Evolutionary conservation across 2,329 filamentous ascomycete genomes (phyloP).

Genomic region (Aaosphaeria pasadenensis): DNA sequence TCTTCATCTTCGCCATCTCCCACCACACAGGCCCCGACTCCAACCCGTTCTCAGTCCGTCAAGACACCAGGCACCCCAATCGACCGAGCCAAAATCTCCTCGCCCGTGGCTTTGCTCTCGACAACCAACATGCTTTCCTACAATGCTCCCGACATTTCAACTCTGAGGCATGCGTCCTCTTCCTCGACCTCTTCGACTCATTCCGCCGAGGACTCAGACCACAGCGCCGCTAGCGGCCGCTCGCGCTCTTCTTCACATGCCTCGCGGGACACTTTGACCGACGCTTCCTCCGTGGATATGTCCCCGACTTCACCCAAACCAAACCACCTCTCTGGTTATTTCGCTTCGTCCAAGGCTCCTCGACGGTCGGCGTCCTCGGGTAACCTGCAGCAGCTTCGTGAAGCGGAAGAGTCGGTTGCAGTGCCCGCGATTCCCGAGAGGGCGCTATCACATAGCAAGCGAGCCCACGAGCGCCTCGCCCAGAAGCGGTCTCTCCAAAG

Average conservation of each 20-base stretch:
- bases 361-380: slow-evolving; percentile 39
- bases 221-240: slow-evolving; percentile 46
- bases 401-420: slow-evolving; percentile 31
- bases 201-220: slow-evolving; percentile 72
- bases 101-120: slow-evolving; percentile 80
- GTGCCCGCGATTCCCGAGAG: slow-evolving; percentile 72
- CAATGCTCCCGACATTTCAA: slow-evolving; percentile 79
- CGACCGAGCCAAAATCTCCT: slow-evolving; percentile 75
- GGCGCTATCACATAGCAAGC: slow-evolving; percentile 84
- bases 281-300: slow-evolving; percentile 54
- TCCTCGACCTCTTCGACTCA: slow-evolving; percentile 62
- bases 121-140: slow-evolving; percentile 97
- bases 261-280: slow-evolving; percentile 67
- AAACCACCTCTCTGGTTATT: slow-evolving; percentile 58
- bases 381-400: slow-evolving; percentile 24
- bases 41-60: slow-evolving; percentile 45
- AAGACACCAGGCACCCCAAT: slow-evolving; percentile 43
- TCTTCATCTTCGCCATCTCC: slow-evolving; percentile 12
- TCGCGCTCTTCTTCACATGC: slow-evolving; percentile 49
- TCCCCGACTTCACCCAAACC: slow-evolving; percentile 51
- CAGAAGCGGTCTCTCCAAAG: slow-evolving; percentile 61
- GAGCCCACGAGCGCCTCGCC: slow-evolving; percentile 72
- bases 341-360: slow-evolving; percentile 50
- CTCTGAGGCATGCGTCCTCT: slow-evolving; percentile 39
- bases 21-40: slow-evolving; percentile 7